Evolutionary conservation across 108 stramenopile species (phyloP).

Genomic region (Nannochloropsis oceanica): DNA sequence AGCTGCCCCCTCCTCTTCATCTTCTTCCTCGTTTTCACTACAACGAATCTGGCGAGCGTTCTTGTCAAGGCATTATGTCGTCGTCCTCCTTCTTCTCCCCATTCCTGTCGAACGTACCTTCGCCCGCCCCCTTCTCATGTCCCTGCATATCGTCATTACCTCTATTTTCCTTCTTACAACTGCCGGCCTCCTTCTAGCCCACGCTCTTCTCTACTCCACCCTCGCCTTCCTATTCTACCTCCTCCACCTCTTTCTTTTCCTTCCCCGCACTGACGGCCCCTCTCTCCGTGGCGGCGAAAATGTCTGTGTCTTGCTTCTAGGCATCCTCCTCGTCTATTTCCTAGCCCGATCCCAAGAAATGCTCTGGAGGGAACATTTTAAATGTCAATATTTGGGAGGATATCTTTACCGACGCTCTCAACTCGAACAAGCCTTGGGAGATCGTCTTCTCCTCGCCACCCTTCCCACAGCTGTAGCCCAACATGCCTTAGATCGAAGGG

Average conservation of each 20-base stretch:
- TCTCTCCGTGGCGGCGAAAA: background rate
- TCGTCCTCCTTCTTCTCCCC: background rate
- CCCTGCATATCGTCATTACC: background rate
- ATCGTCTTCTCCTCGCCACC: background rate
- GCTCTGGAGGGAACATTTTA: background rate
- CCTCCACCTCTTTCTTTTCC: background rate
- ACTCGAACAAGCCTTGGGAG: background rate
- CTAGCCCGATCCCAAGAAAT: background rate
- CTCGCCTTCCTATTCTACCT: background rate
- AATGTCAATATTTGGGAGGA: background rate
- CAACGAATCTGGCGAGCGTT: background rate
- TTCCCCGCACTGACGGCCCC: background rate
- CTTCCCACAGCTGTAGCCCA: background rate
- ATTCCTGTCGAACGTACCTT: background rate
- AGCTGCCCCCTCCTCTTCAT: background rate
- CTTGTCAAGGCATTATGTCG: background rate
- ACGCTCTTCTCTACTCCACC: background rate
- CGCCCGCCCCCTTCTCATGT: background rate
- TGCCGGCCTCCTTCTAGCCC: background rate
- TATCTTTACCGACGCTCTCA: background rate
- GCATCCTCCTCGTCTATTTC: background rate
- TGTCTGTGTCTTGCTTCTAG: background rate
- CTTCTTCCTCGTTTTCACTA: background rate
- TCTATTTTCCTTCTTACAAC: background rate
- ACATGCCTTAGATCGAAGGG: background rate